Base-by-base conservation (phyloP, 495 filamentous ascomycete genomes). In the Penicillium goetzii region DNA sequence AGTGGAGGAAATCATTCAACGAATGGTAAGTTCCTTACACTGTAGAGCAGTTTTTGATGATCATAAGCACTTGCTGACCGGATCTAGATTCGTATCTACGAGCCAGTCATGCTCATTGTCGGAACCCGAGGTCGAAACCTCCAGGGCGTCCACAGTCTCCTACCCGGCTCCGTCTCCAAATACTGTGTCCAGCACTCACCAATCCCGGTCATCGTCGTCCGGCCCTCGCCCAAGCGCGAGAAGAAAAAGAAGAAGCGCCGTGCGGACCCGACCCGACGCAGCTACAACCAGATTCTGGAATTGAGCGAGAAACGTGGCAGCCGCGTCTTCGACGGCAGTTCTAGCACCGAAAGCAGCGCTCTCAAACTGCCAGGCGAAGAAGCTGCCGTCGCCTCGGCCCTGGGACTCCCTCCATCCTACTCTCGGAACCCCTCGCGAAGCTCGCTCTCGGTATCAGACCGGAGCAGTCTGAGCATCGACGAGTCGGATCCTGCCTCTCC, bases 171-270 rank as follows among this genome's bases (percentile, higher is more conserved):
- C 0, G 92, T 98, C 59, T 97, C 92, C 30, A 97, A 97, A 70
- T 99, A 96, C 79, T 97, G 95, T 67, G 83, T 97, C 14, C 94
- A 98, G 72, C 91, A 96, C 75, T 97, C 92, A 9, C 95, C 95
- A 1, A 91, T 99, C 21, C 95, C 95, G n/a, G 94, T 97, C 2
- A 92, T 97, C 38, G 96, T 99, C 33, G 95, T 98, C 40, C 87
- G 95, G 2, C 93, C 95, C 52, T 90, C 89, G 28, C 87, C 91
- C 56, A 96, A 97, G 78, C 90, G 95, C 6, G 84, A 89, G 66
- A 97, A 96, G 77, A 96, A 96, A 75, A 97, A 96, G 74, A 84
- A 84, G 63, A 97, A 97, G 79, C 90, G 95, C 32, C 85, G 86
- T 15, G 85, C 87, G 49, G 92, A 98, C 63, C 92, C 93, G 8